Base-by-base conservation (phyloP, 805 yeast genomes). In the Ogataea naganishii region DNA sequence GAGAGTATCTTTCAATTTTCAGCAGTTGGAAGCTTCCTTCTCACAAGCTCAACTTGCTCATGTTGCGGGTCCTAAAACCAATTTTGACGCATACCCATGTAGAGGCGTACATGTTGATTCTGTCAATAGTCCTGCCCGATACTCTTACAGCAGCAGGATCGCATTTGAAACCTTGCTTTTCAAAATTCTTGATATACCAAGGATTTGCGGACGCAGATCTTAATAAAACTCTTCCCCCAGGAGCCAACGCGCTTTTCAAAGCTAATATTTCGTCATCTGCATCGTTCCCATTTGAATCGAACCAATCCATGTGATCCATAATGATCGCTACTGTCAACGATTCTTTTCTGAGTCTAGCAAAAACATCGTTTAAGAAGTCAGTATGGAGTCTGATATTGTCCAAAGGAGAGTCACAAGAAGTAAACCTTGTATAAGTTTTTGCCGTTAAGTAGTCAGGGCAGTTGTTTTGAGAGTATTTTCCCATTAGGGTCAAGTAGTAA, bases 231-330 rank as follows among this genome's bases (percentile, higher is more conserved):
- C 85, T 65, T 10, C 94, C 94, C 19, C 76, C 75, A 17, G 67
- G 65, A 8, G 70, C 67, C 29, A 82, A 61, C 13, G 86, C 80
- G 29, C 66, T 62, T 48, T 65, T 64, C 26, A 83, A 60, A 0
- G 84, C 82, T 20, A 62, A 49, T 39, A 83, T 75, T 51, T 83
- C 94, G 25, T 66, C 63, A 27, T 65, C 57, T 9, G 84, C 88
- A 14, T 79, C 86, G 3, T 46, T 45, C 7, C 78, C 80, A 11
- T 62, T 49, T 21, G 82, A 77, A 41, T 77, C 76, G 48, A 82
- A 82, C 94, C 94, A 82, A 56, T 83, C 94, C 92, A 83, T 80
- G 53, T 82, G 94, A 53, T 82, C 94, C 94, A 82, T 82, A 31
- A 82, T 79, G 24, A 82, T 71, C 19, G 89, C 89, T 42, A 78